These are phyloP conservation scores for Rossbeevera mucosa DNA, from an alignment of 768 basidiomycete species.

Conservation along the genomic window DNA sequence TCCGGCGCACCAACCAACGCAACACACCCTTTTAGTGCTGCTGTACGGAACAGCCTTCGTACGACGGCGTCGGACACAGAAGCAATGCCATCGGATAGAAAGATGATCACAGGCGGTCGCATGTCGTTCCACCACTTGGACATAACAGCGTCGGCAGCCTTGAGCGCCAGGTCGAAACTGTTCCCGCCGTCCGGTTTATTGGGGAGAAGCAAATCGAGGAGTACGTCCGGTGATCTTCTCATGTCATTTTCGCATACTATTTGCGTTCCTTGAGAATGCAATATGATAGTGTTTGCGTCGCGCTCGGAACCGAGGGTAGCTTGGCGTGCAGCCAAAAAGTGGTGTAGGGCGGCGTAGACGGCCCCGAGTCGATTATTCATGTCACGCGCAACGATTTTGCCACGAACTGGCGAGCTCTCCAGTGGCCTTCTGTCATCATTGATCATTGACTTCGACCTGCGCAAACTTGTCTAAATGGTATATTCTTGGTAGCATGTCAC, in stretches of 20 bases:
- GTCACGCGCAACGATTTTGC: not conserved
- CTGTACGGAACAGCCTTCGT: constrained; percentile 33
- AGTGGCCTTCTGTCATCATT: constrained; percentile 38
- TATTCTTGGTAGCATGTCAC: not conserved
- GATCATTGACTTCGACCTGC: constrained; percentile 52
- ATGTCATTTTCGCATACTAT: constrained; percentile 41
- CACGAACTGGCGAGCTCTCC: constrained; percentile 31
- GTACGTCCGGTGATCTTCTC: constrained; percentile 37
- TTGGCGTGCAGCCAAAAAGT: constrained; percentile 50
- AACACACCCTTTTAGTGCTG: constrained; percentile 41
- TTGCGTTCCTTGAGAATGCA: constrained; percentile 34
- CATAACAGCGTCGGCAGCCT: constrained; percentile 35
- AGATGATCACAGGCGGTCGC: constrained; percentile 48
- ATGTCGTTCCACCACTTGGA: constrained; percentile 41
- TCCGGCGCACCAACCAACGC: not conserved
- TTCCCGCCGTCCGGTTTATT: constrained; percentile 39
- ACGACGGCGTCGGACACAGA: constrained; percentile 30
- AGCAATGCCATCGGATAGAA: constrained; percentile 55
- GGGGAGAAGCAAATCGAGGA: constrained; percentile 38
- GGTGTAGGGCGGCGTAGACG: constrained; percentile 48
- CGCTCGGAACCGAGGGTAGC: constrained; percentile 33
- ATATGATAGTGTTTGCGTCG: constrained; percentile 53
- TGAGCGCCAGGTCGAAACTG: constrained; percentile 39
- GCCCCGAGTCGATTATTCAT: constrained; percentile 51
- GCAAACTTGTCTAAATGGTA: not conserved